Conservation (phyloP, 164 flowering plant genomes). For the Vitis vinifera region ASM3070453v1 NC_081820.1:3089501-3090000, state of each 20-base stretch:
- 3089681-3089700: background rate
- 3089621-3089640: constrained; percentile 85
- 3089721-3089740: background rate
- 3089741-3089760: background rate
- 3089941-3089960: too few species aligned
- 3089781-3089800: constrained; percentile 6
- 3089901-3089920: constrained; percentile 76
- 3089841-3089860: constrained; percentile 74
- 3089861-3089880: constrained; percentile 73
- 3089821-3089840: constrained; percentile 66
- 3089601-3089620: constrained; percentile 83
- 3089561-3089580: constrained; percentile 99
- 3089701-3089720: constrained; percentile 4
- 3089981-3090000: background rate
- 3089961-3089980: background rate
- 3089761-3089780: background rate
- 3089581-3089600: constrained; percentile 91
- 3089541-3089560: constrained; percentile 82
- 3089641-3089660: constrained; percentile 92
- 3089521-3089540: background rate
- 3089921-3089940: constrained; percentile 66
- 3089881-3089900: constrained; percentile 64
- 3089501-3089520: background rate
- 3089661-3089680: constrained; percentile 35
- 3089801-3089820: background rate